Evolutionary conservation across 1,284 basidiomycete genomes (phyloP), one percentile per base, ranked within the genome.

Genomic region (Puccinia triticina): DNA sequence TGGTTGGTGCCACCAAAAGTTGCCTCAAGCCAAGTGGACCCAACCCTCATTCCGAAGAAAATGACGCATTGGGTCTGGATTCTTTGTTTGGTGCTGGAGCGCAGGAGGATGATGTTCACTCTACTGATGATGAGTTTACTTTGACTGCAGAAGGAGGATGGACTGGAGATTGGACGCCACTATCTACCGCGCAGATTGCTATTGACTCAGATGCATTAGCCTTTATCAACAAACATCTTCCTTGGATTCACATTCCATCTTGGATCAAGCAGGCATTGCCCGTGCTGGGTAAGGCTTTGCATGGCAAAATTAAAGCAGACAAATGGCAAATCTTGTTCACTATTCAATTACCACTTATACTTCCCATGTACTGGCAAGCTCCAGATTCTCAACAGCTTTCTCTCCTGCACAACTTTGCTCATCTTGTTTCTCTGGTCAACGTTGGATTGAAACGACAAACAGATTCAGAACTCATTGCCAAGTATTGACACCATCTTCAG

Each of bases 351-450:
- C 73, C 73, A 16, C 53, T 75, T 14, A 57, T 75, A 5, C 46
- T 75, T 53, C 48, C 29, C 1, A 18, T 57, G 26, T 55, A 29
- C 21, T 75, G 73, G 73, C 21, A 57, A 34, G 48, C 8, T 75
- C 11, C 11, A 32, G 37, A 55, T 57, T 7, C 50, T 32, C 21
- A 57, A 40, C 18, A 37, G 7, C n/a, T 29, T 32, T 75, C 53
- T 18, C 53, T 75, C 4, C 26, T 75, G 16, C 73, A 75, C 29
- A 75, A 75, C 50, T 75, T 75, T 75, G 26, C 32, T 16, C 73
- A 55, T 32, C 10, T 59, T 10, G 73, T 75, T 23, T 55, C 73
- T 16, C 29, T 57, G 5, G 73, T 75, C 21, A 75, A 55, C 29
- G 7, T 55, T n/a, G 53, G n/a, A 7, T 40, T 75, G 10, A 75